Base-by-base conservation (phyloP, 106 monocot species). In the Dendrobium huoshanense region DNA sequence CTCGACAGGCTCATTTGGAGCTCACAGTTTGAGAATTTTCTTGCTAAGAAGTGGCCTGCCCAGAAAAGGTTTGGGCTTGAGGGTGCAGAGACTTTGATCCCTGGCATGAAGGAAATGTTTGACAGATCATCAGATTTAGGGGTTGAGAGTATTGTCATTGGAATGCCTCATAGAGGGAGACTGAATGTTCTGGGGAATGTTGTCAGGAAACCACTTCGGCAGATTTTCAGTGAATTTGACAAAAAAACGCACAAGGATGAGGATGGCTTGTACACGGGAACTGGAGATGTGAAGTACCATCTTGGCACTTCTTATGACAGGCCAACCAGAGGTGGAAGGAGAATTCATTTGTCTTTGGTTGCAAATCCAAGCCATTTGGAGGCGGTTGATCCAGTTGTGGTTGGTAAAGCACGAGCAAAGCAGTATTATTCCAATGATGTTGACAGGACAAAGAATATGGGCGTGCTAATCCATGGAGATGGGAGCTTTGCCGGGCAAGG, bases 61-160 rank as follows among this genome's bases (percentile, higher is more conserved):
- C 95, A 93, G 11, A 99, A 99, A 75, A 82, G 98, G 84, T 99
- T 95, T 42, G 98, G 98, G 2, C 88, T 99, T 24, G 98, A 99
- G 61, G 98, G 98, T 7, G 90, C 78, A 9, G 98, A 98, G 83
- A 92, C 95, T 0, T 73, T 98, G 55, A 98, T 98, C 74, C 97
- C 97, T 4, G 94, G 94, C 15, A 98, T 98, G 97, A 98, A 98
- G 83, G 97, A 95, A 85, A 95, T 98, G 97, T 91, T 98, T 78
- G 97, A 98, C 72, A 49, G 89, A 72, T 85, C 92, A 0, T 90
- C 97, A 0, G 89, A 92, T 74, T 70, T 92, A 6, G 97, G 97
- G 7, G 97, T 98, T 20, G 92, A 95, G 80, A 95, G 82, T 77
- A 92, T 98, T 70, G 94, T 94, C 4, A 95, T 95, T 44, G 95